Evolutionary conservation across 75 land plant species (phyloP), one percentile per base, ranked within the genome.

Genomic region (Pseudotsuga menziesii): DNA sequence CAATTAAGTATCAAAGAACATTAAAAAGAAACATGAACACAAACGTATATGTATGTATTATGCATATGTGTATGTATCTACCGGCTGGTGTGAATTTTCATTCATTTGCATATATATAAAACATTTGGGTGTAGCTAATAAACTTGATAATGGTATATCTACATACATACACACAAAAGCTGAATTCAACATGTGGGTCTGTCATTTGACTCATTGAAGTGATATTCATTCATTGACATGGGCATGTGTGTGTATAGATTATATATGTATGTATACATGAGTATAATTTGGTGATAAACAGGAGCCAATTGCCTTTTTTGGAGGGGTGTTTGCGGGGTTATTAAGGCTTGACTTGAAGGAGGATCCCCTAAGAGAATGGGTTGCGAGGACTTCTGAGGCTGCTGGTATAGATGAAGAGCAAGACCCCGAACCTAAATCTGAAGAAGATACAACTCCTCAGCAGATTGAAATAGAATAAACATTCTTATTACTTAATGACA

Each of bases 221-320:
- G 14, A 48, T 39, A n/a, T 20, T 25, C 29, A 36, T 56, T 17
- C 23, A 54, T 48, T 20, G 19, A 17, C n/a, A 48, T 57, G 76
- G 23, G 22, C 9, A 17, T 27, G 4, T 72, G 19, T 19, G 23
- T 23, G 35, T 27, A 54, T 73, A 73, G 55, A 2, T 27, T 58
- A 1, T n/a, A 44, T 69, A 29, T 36, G 52, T 69, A 29, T 75
- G 62, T n/a, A 48, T 55, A 7, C 17, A 76, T 52, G 56, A 29
- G 57, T 69, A 56, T 27, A 82, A 36, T 58, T 39, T 82, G 72
- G 72, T 69, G 72, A 41, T 69, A 39, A 69, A 19, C 77, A 96
- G 98, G 98, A 96, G 73, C 98, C 98, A 7, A 81, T 96, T 23
- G 98, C 98, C 3, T 96, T 96, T 77, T 55, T 87, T 73, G 96